Conservation (phyloP, 306 rosid species). For the Malus domestica region DNA sequence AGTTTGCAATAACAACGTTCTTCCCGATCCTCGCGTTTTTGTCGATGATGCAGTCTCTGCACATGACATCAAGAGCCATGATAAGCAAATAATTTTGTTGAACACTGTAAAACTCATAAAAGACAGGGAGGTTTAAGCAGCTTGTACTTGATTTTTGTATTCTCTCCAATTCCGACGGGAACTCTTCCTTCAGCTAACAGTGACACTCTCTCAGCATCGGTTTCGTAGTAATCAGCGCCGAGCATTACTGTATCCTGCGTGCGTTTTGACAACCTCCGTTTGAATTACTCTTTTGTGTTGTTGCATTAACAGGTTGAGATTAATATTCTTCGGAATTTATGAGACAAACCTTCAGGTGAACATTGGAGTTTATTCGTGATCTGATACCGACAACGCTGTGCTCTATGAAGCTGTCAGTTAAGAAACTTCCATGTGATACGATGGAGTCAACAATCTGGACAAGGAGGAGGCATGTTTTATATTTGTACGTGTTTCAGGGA, state of each 20-base stretch:
- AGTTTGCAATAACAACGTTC: slow-evolving; percentile 65
- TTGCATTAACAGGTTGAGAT: background rate
- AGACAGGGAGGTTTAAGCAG: background rate
- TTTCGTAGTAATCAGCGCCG: slow-evolving; percentile 91
- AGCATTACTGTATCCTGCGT: slow-evolving; percentile 93
- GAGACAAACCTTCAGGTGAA: slow-evolving; percentile 67
- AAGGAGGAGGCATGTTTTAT: slow-evolving; percentile 10
- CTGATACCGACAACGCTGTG: slow-evolving; percentile 88
- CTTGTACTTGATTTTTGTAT: slow-evolving; percentile 64
- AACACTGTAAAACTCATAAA: background rate
- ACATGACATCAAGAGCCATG: slow-evolving; percentile 14
- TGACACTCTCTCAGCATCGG: slow-evolving; percentile 50
- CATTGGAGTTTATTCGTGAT: slow-evolving; percentile 74
- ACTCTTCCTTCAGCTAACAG: slow-evolving; percentile 76
- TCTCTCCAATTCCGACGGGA: slow-evolving; percentile 90
- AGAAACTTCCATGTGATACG: slow-evolving; percentile 89
- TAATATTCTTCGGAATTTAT: background rate
- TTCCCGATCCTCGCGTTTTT: slow-evolving; percentile 88
- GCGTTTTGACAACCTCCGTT: background rate
- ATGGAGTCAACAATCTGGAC: slow-evolving; percentile 85
- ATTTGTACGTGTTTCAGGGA: background rate
- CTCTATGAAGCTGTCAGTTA: slow-evolving; percentile 64
- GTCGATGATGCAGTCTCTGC: slow-evolving; percentile 89
- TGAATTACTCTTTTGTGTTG: background rate
- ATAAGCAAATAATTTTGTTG: background rate